Conservation (phyloP, 2,329 filamentous ascomycete genomes). For the Cytospora schulzeri region DNA sequence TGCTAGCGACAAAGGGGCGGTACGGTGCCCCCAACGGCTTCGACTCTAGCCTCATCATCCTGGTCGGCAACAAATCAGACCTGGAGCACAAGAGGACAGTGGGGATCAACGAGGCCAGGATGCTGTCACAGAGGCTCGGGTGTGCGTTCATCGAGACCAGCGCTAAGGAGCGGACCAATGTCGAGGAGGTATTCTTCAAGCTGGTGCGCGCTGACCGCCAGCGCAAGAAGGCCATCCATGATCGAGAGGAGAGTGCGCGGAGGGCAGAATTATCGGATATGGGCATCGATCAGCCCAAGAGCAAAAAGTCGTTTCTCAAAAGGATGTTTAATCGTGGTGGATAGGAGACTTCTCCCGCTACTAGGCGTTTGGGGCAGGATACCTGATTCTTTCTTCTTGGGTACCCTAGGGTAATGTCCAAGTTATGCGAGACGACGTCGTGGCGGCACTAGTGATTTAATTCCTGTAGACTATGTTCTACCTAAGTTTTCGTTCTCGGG, state of each 20-base stretch:
- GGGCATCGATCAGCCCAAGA: slow-evolving; percentile 23
- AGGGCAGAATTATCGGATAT: slow-evolving; percentile 22
- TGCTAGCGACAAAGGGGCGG: slow-evolving; percentile 22
- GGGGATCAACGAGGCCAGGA: slow-evolving; percentile 25
- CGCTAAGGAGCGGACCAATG: slow-evolving; percentile 27
- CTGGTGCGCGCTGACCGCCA: slow-evolving; percentile 27
- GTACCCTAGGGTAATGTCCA: slow-evolving; percentile 8
- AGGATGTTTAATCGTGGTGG: slow-evolving; percentile 20
- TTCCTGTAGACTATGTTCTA: slow-evolving; percentile 10
- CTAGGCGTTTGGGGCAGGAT: slow-evolving; percentile 13
- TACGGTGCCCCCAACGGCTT: slow-evolving; percentile 20
- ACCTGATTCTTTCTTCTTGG: neutral
- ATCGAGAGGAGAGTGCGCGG: slow-evolving; percentile 21
- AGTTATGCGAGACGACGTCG: slow-evolving; percentile 5
- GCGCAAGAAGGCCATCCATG: slow-evolving; percentile 15
- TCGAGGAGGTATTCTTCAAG: slow-evolving; percentile 27
- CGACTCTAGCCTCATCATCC: slow-evolving; percentile 23
- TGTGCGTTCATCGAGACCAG: slow-evolving; percentile 28
- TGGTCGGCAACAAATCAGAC: slow-evolving; percentile 28
- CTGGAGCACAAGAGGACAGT: slow-evolving; percentile 24
- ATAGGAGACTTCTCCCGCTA: neutral
- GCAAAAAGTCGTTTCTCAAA: slow-evolving; percentile 21
- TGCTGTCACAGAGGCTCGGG: slow-evolving; percentile 26
- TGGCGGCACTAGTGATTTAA: slow-evolving; percentile 8
- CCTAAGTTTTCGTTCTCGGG: neutral